These are phyloP conservation scores for Pogostemon cablin DNA, from an alignment of 257 asterid species.

Conservation along the genomic window DNA sequence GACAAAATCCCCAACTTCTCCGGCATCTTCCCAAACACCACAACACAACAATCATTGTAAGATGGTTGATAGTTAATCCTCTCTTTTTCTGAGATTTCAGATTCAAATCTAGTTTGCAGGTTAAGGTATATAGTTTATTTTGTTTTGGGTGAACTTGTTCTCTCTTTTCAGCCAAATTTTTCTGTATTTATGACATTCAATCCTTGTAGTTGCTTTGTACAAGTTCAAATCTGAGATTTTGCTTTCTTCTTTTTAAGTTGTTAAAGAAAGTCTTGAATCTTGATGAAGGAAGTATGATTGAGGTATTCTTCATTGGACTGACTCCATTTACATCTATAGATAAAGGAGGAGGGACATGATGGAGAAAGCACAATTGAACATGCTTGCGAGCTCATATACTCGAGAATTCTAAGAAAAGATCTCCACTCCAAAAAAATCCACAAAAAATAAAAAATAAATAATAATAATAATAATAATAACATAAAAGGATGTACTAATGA, in stretches of 20 bases:
- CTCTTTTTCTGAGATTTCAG: constrained; percentile 9
- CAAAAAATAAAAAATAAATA: no score
- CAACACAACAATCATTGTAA: constrained; percentile 30
- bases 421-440: no score
- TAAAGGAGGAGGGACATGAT: no score
- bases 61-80: constrained; percentile 26
- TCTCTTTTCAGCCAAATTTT: constrained; percentile 13
- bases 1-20: constrained; percentile 93
- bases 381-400: no score
- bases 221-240: constrained; percentile 31
- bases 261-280: no score
- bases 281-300: no score
- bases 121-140: constrained; percentile 44
- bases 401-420: no score
- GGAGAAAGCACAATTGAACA: no score
- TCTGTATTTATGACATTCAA: constrained; percentile 18
- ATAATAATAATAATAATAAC: no score
- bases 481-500: no score
- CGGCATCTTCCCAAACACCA: constrained; percentile 63
- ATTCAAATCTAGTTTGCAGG: constrained; percentile 35
- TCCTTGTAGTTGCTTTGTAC: constrained; percentile 23
- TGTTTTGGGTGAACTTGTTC: constrained; percentile 24
- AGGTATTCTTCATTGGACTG: no score
- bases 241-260: neutral
- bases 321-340: no score